Evolutionary conservation across 345 rosid genomes (phyloP).

Genomic region (Excoecaria cochinchinensis): DNA sequence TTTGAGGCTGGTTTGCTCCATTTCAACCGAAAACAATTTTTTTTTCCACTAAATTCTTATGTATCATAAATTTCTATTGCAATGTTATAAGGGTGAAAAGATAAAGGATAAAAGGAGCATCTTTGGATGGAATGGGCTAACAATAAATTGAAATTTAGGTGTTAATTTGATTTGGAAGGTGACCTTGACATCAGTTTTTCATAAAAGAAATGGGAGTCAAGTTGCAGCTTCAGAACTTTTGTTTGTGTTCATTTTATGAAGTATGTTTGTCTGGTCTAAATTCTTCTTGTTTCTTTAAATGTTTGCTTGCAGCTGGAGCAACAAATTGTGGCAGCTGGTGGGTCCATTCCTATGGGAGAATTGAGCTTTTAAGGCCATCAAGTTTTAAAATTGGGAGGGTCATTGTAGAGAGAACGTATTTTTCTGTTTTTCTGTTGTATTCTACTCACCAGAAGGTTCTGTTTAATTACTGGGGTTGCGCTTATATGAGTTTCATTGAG

Average conservation of each 20-base stretch:
- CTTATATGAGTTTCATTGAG: slow-evolving; percentile 25
- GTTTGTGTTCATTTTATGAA: background rate
- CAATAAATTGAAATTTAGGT: too few relatives aligned
- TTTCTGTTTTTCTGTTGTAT: slow-evolving; percentile 10
- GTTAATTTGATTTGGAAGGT: too few relatives aligned
- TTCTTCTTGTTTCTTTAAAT: background rate
- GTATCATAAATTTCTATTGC: too few relatives aligned
- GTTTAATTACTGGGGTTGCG: slow-evolving; percentile 22
- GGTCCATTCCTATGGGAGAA: slow-evolving; percentile 59
- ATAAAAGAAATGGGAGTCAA: too few relatives aligned
- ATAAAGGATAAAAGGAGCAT: too few relatives aligned
- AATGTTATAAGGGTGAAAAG: too few relatives aligned
- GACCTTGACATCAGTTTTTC: too few relatives aligned
- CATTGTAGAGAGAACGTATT: slow-evolving; percentile 22
- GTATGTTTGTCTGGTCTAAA: background rate
- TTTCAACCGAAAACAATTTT: too few relatives aligned
- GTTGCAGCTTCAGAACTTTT: background rate
- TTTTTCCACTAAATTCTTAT: too few relatives aligned
- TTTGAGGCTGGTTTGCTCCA: too few relatives aligned
- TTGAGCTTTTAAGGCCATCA: slow-evolving; percentile 38
- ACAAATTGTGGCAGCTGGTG: slow-evolving; percentile 86
- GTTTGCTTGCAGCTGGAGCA: slow-evolving; percentile 68
- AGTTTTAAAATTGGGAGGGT: slow-evolving; percentile 8
- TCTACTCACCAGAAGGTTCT: slow-evolving; percentile 16
- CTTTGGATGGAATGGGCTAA: too few relatives aligned